Evolutionary conservation across 306 rosid species (phyloP).

Genomic region (Acacia crassicarpa): DNA sequence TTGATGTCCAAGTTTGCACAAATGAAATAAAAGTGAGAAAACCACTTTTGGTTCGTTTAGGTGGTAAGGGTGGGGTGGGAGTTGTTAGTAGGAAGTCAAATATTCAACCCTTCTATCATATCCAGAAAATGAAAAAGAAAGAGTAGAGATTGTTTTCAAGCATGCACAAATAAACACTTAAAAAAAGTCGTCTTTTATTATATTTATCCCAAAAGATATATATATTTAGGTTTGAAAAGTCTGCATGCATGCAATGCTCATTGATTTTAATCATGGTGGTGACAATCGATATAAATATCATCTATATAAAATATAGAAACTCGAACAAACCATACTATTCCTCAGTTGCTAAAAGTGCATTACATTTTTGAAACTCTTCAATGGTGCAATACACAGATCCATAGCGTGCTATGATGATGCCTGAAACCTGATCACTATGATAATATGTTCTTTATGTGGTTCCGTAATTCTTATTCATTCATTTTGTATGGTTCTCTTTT

Average conservation of each 20-base stretch:
- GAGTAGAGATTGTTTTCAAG: too few species aligned
- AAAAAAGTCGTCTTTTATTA: too few species aligned
- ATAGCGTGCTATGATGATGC: not conserved
- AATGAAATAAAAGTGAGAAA: too few species aligned
- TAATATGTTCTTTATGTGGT: not conserved
- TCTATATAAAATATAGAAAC: not conserved
- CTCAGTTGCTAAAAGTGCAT: not conserved
- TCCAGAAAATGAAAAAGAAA: not conserved
- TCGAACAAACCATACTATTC: not conserved
- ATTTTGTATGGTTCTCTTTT: not conserved
- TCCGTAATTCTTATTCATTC: slow-evolving; percentile 8
- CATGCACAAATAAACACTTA: too few species aligned
- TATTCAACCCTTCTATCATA: not conserved
- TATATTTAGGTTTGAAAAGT: too few species aligned
- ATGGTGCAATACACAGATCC: not conserved
- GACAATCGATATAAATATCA: not conserved
- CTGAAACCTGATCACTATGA: not conserved
- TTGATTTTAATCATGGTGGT: not conserved
- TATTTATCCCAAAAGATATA: too few species aligned
- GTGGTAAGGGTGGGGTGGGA: too few species aligned
- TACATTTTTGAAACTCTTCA: not conserved
- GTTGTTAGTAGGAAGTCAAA: not conserved
- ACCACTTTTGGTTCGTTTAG: too few species aligned
- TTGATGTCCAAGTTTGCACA: not conserved
- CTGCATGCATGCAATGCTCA: too few species aligned